These are phyloP conservation scores for Crithidia expoeki DNA, from an alignment of 208 protist species.

Conservation along the genomic window DNA sequence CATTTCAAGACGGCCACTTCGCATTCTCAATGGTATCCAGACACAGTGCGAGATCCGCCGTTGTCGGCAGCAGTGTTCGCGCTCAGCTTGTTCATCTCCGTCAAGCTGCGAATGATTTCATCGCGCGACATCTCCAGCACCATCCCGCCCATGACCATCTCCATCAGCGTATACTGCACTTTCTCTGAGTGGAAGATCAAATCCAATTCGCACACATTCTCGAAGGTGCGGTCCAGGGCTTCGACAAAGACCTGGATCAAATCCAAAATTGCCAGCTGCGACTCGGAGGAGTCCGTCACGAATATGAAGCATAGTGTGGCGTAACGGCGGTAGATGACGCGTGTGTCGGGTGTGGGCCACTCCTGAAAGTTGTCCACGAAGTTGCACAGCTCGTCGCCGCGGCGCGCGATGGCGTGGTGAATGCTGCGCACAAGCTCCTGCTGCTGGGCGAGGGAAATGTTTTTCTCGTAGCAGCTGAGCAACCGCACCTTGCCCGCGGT, in stretches of 20 bases:
- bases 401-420: slow-evolving; percentile 90
- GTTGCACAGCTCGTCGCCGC: slow-evolving; percentile 95
- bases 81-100: slow-evolving; percentile 65
- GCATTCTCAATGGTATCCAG: slow-evolving; percentile 23
- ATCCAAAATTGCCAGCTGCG: slow-evolving; percentile 97
- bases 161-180: slow-evolving; percentile 96
- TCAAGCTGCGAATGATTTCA: slow-evolving; percentile 80
- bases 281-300: slow-evolving; percentile 96
- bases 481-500: slow-evolving; percentile 97
- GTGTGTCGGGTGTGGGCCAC: slow-evolving; percentile 95
- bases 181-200: slow-evolving; percentile 99
- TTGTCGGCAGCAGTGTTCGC: slow-evolving; percentile 16
- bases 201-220: slow-evolving; percentile 99
- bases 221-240: slow-evolving; percentile 96
- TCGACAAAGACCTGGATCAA: slow-evolving; percentile 98
- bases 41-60: slow-evolving; percentile 17
- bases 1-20: too few species aligned
- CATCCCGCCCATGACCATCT: slow-evolving; percentile 98
- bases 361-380: slow-evolving; percentile 94
- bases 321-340: slow-evolving; percentile 97
- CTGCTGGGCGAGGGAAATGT: slow-evolving; percentile 65
- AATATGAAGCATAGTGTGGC: slow-evolving; percentile 99
- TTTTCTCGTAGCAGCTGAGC: slow-evolving; percentile 95
- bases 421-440: slow-evolving; percentile 93
- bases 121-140: slow-evolving; percentile 97